Conservation (phyloP, 2,329 filamentous ascomycete genomes). For the Cryphonectria japonica region DNA sequence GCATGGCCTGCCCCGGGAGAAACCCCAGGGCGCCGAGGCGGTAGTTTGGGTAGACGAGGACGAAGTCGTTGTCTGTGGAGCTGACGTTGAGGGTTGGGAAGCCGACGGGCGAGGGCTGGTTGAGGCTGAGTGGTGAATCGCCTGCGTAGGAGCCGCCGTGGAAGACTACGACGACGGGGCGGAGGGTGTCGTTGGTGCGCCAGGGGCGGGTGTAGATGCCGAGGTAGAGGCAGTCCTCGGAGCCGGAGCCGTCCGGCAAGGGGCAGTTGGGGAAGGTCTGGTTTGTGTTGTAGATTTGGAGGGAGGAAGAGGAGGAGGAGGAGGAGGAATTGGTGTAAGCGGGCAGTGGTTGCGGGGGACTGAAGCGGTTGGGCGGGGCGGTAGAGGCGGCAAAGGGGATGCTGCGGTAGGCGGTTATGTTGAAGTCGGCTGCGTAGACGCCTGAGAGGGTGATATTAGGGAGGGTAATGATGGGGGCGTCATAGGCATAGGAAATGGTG, state of each 20-base stretch:
- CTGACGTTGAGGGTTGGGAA: conserved; percentile 59
- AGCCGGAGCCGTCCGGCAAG: conserved; percentile 19
- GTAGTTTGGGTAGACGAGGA: conserved; percentile 48
- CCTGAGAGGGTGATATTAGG: conserved; percentile 10
- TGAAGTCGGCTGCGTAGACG: conserved; percentile 2
- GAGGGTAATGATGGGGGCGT: not conserved
- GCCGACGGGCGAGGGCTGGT: conserved; percentile 53
- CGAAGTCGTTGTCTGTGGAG: conserved; percentile 39
- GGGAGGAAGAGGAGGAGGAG: not conserved
- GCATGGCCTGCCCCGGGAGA: conserved; percentile 50
- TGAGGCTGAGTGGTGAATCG: conserved; percentile 57
- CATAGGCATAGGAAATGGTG: not conserved
- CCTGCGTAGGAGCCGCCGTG: conserved; percentile 67
- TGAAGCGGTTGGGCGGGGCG: conserved; percentile 49
- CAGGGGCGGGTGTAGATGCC: conserved; percentile 51
- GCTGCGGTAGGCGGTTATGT: conserved; percentile 51
- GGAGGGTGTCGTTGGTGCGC: conserved; percentile 30
- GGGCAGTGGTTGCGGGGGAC: conserved; percentile 39
- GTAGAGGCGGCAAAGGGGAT: conserved; percentile 52
- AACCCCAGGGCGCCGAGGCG: conserved; percentile 72
- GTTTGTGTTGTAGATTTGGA: conserved; percentile 31
- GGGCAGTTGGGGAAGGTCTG: conserved; percentile 42
- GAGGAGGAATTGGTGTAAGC: not conserved
- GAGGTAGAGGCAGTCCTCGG: conserved; percentile 56
- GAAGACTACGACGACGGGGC: conserved; percentile 60